Conservation (phyloP, 805 yeast species). For the Saturnispora silvae region DNA sequence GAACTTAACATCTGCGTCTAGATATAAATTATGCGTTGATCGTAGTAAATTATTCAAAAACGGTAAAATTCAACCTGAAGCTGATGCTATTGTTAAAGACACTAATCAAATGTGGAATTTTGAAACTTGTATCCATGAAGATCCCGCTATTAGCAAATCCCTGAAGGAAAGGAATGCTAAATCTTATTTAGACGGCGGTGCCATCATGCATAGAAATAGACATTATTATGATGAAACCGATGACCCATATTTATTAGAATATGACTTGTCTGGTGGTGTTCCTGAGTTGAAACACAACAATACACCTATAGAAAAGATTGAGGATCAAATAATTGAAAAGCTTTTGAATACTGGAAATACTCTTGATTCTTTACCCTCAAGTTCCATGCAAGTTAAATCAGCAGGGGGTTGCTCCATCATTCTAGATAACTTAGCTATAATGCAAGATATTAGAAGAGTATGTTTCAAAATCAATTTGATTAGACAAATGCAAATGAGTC, state of each 20-base stretch:
- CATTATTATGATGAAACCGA: constrained; percentile 40
- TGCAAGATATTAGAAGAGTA: constrained; percentile 80
- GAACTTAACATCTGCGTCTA: constrained; percentile 62
- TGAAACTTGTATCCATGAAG: constrained; percentile 34
- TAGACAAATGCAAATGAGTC: constrained; percentile 82
- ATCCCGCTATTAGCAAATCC: background rate
- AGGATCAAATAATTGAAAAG: constrained; percentile 33
- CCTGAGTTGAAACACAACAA: constrained; percentile 57
- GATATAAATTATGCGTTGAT: constrained; percentile 64
- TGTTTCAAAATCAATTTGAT: constrained; percentile 84
- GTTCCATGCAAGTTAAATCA: constrained; percentile 31
- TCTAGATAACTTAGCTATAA: constrained; percentile 56
- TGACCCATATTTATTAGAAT: constrained; percentile 65
- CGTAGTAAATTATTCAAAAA: constrained; percentile 59
- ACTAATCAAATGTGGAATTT: constrained; percentile 59
- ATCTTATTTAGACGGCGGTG: constrained; percentile 6
- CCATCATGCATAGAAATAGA: constrained; percentile 27
- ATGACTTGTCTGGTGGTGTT: constrained; percentile 71
- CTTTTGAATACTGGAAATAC: constrained; percentile 23
- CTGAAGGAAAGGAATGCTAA: background rate
- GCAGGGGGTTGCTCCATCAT: constrained; percentile 54
- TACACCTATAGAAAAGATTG: constrained; percentile 32
- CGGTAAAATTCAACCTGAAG: constrained; percentile 48
- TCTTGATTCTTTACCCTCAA: constrained; percentile 28
- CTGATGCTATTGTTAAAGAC: constrained; percentile 59